Evolutionary conservation across 73 alveolate genomes (phyloP), one percentile per base, ranked within the genome.

Genomic region (Effrenium voratum): DNA sequence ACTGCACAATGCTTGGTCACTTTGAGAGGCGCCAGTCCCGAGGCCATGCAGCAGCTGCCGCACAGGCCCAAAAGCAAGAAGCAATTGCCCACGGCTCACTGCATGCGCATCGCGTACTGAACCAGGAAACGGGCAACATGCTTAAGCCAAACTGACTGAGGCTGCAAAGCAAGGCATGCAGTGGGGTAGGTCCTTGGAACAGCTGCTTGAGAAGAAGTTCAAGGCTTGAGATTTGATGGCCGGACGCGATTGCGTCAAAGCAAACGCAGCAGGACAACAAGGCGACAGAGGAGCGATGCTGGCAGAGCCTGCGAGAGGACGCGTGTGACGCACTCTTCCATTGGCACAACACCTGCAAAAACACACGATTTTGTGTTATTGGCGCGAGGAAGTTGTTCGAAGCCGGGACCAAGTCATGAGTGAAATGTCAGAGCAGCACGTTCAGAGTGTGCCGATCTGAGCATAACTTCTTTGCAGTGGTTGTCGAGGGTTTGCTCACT

Each of bases 371-470:
- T 57, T 3, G 72, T 24, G 0, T 3, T 57, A n/a, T n/a, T n/a
- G n/a, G n/a, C 19, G 46, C 12, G 24, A 85, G 93, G 93, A 85
- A 85, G 66, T 85, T 26, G 36, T 36, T 34, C 93, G 93, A 80
- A 85, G 93, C 93, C 55, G 57, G 57, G 93, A 40, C 12, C 43
- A 63, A 36, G 93, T 85, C 34, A 45, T 85, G 63, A 68, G 93
- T 32, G 93, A 85, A 46, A 59, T 85, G 30, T 80, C 63, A 36
- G 93, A 85, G 93, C 93, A 85, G 93, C 93, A 85, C 45, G 45
- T 57, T 26, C 63, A 85, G 16, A 85, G 46, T 59, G 93, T n/a
- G n/a, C 44, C 57, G 44, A 34, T 44, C 93, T 24, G 32, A n/a
- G 91, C 26, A 13, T 73, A 32, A 13, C 68, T 13, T 60, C 75